A percentile compares a stretch with the other conserved stretches of the same genome.
These are phyloP conservation scores for Phytophthora constricta DNA, from an alignment of 352 stramenopile genomes.

Conservation along the genomic window DNA sequence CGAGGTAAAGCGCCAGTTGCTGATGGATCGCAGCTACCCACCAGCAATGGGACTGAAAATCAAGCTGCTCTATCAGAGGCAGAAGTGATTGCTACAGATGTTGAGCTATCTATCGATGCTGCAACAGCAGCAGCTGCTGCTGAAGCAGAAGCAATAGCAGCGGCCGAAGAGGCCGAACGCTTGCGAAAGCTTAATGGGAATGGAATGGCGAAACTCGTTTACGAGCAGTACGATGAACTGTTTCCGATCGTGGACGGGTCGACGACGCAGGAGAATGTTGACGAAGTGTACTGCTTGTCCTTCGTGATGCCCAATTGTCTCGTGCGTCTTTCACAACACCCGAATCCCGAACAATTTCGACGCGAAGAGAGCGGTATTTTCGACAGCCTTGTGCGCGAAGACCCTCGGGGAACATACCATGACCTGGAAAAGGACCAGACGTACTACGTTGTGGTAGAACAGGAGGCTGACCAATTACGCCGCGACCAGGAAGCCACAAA, in stretches of 20 bases:
- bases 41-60: background rate
- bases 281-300: slow-evolving; percentile 89
- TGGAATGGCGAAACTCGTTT: slow-evolving; percentile 79
- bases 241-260: slow-evolving; percentile 82
- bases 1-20: background rate
- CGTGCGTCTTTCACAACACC: slow-evolving; percentile 67
- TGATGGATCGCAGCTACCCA: slow-evolving; percentile 6
- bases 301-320: slow-evolving; percentile 91
- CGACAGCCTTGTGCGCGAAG: slow-evolving; percentile 69
- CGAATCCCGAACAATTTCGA: slow-evolving; percentile 59
- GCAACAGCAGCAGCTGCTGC: slow-evolving; percentile 6
- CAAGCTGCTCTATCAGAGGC: background rate
- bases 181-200: slow-evolving; percentile 57
- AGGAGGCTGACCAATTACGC: slow-evolving; percentile 73
- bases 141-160: slow-evolving; percentile 17
- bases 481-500: slow-evolving; percentile 71
- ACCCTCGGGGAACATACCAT: slow-evolving; percentile 75
- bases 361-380: slow-evolving; percentile 56
- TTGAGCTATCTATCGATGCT: slow-evolving; percentile 5
- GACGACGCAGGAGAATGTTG: slow-evolving; percentile 75
- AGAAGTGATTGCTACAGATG: background rate
- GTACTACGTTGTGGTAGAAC: slow-evolving; percentile 88
- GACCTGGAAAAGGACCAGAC: slow-evolving; percentile 65
- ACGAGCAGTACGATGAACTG: slow-evolving; percentile 89
- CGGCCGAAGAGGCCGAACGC: slow-evolving; percentile 38